phyloP scores from a whole-genome alignment of 2,329 filamentous ascomycete species.

The Aureobasidium melanogenum region DNA sequence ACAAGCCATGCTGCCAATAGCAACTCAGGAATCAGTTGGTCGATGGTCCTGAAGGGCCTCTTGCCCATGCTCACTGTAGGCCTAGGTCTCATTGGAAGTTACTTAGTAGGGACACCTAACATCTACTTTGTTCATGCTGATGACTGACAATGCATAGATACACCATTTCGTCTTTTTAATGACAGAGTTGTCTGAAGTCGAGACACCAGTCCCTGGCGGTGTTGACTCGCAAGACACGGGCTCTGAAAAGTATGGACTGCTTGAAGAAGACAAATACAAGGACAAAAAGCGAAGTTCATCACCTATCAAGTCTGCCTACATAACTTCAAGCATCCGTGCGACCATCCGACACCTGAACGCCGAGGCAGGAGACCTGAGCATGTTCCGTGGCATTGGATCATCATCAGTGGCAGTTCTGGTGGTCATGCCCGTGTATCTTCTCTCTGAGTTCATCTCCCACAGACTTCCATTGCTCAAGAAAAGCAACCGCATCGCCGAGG shows the following conservation, averaged over 20 bases:
- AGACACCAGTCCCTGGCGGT: neutral
- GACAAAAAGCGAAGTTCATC: neutral
- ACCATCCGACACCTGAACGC: slow-evolving; percentile 8
- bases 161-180: neutral
- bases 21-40: neutral
- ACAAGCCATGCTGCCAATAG: neutral
- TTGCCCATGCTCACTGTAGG: neutral
- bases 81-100: neutral
- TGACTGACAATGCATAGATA: neutral
- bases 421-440: neutral
- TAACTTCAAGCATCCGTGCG: slow-evolving; percentile 11
- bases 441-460: neutral
- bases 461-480: neutral
- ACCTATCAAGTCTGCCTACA: neutral
- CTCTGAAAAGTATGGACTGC: slow-evolving; percentile 8
- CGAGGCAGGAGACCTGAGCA: slow-evolving; percentile 8
- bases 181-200: neutral
- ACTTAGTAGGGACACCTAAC: neutral
- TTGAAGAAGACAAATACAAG: neutral
- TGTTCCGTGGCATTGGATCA: slow-evolving; percentile 10
- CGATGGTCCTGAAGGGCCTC: neutral
- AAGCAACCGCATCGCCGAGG: neutral
- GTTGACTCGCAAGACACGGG: neutral
- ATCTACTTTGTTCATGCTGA: neutral
- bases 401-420: neutral